phyloP scores from a whole-genome alignment of 352 stramenopile genomes.

The Globisporangium megalacanthum region DNA sequence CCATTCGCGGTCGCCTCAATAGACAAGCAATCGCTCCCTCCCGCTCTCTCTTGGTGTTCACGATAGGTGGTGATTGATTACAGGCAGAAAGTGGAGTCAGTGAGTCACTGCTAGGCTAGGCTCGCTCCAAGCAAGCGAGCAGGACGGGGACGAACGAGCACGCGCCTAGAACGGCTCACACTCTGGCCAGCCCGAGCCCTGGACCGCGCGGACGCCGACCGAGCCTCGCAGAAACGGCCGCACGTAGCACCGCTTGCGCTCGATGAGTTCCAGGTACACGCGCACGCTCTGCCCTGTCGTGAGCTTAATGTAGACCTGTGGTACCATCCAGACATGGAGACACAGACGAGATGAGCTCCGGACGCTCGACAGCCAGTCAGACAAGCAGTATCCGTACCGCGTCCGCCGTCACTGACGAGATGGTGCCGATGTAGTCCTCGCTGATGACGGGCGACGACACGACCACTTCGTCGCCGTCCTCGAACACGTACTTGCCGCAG shows the following conservation, averaged over 20 bases:
- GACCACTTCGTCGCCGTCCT: conserved; percentile 77
- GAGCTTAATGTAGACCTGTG: conserved; percentile 60
- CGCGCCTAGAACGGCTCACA: conserved; percentile 47
- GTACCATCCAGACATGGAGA: not conserved
- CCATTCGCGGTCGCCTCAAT: too few species aligned
- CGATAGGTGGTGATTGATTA: too few species aligned
- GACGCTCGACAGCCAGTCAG: not conserved
- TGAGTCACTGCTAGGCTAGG: too few species aligned
- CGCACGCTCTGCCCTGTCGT: conserved; percentile 56
- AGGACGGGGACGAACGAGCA: not conserved
- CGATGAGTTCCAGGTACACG: conserved; percentile 51
- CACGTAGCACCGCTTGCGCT: conserved; percentile 52
- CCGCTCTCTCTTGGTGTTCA: too few species aligned
- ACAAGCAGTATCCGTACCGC: conserved; percentile 24
- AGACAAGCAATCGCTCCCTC: too few species aligned
- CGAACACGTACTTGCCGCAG: conserved; percentile 70
- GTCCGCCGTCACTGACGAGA: conserved; percentile 66
- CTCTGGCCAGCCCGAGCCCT: conserved; percentile 54
- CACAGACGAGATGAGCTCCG: not conserved
- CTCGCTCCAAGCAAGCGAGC: not conserved
- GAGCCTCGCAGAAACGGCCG: conserved; percentile 55
- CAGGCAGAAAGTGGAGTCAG: not conserved
- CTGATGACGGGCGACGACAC: conserved; percentile 55
- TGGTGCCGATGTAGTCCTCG: conserved; percentile 72
- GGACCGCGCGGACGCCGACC: conserved; percentile 35